Conservation (phyloP, 768 basidiomycete genomes). For the Naematelia encephala region DNA sequence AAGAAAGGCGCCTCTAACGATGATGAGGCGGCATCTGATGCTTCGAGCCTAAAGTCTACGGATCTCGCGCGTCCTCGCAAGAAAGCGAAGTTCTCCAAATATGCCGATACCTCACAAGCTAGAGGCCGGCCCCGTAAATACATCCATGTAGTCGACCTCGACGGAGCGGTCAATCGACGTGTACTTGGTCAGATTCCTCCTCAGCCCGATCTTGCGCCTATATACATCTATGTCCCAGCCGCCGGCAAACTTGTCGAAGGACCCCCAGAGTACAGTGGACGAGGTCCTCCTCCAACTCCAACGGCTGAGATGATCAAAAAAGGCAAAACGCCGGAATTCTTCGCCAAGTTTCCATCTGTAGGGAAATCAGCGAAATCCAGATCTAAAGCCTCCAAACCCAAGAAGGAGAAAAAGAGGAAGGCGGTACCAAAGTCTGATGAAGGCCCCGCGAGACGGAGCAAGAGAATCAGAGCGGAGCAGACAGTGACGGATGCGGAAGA, state of each 20-base stretch:
- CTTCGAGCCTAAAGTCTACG: background rate
- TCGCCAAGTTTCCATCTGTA: constrained; percentile 16
- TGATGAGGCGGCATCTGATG: background rate
- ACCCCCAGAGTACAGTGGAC: constrained; percentile 30
- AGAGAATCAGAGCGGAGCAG: constrained; percentile 8
- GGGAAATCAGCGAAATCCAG: background rate
- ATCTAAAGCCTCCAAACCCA: background rate
- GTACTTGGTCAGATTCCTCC: constrained; percentile 29
- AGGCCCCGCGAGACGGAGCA: constrained; percentile 6
- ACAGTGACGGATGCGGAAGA: constrained; percentile 16
- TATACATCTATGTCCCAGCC: constrained; percentile 32
- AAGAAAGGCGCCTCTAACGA: background rate
- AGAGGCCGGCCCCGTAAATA: constrained; percentile 47
- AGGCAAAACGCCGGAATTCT: constrained; percentile 30
- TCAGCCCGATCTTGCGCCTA: constrained; percentile 31
- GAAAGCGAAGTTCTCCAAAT: constrained; percentile 8
- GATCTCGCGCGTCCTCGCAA: background rate
- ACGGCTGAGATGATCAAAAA: constrained; percentile 17
- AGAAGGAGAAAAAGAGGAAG: constrained; percentile 11
- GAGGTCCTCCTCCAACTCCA: constrained; percentile 25
- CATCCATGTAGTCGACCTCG: constrained; percentile 44
- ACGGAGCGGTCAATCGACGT: constrained; percentile 44
- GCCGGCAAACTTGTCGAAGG: constrained; percentile 32
- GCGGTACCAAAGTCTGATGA: background rate
- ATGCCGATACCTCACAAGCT: constrained; percentile 18